A percentile compares a stretch with the other conserved stretches of the same genome.
phyloP scores from a whole-genome alignment of 176 grass and related monocot genomes.

The barley (Hordeum vulgare) region DNA sequence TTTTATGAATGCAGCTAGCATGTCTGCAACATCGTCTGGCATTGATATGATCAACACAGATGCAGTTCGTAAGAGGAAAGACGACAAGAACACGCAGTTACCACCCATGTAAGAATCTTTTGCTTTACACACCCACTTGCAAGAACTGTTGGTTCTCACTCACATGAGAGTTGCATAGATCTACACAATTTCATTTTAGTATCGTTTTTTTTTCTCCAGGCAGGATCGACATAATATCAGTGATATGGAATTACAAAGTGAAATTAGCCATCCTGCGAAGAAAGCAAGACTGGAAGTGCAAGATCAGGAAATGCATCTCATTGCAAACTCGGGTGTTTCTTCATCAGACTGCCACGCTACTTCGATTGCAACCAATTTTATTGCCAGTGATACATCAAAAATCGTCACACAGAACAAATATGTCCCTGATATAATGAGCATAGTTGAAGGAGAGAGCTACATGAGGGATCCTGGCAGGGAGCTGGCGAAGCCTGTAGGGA shows the following conservation, averaged over 20 bases:
- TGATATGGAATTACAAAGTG: constrained; percentile 23
- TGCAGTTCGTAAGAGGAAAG: constrained; percentile 21
- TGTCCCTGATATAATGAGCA: constrained; percentile 80
- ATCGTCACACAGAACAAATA: constrained; percentile 24
- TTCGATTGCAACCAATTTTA: constrained; percentile 24
- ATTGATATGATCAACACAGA: constrained; percentile 23
- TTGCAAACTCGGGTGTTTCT: constrained; percentile 10
- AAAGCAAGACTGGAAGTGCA: constrained; percentile 39
- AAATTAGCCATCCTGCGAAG: constrained; percentile 34
- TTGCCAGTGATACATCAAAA: constrained; percentile 27
- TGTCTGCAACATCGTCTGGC: neutral
- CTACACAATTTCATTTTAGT: constrained; percentile 1
- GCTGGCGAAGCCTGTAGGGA: constrained; percentile 37
- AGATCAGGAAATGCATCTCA: constrained; percentile 20
- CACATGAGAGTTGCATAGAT: neutral
- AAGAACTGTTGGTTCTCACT: neutral
- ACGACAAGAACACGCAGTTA: constrained; percentile 12
- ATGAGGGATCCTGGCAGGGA: constrained; percentile 50
- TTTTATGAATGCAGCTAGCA: constrained; percentile 25
- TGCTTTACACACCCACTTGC: neutral
- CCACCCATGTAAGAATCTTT: constrained; percentile 34
- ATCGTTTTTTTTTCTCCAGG: constrained; percentile 27
- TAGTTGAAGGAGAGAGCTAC: constrained; percentile 51
- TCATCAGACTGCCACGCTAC: constrained; percentile 16
- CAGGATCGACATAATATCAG: constrained; percentile 17